Evolutionary conservation across 2,329 filamentous ascomycete species (phyloP).

Genomic region (Pseudogymnoascus sp.): DNA sequence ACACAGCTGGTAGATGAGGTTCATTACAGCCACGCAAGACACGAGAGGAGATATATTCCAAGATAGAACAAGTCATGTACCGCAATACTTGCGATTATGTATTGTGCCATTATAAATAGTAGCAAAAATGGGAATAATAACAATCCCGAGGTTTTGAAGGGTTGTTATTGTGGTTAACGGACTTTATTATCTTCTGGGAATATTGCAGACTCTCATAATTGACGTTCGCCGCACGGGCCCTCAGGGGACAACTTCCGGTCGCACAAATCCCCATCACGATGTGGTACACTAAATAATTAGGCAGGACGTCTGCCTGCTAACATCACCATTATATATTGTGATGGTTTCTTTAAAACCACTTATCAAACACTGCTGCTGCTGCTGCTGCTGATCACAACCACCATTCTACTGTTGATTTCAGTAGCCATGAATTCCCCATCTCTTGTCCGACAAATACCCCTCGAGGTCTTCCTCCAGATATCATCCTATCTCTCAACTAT

Average conservation of each 20-base stretch:
- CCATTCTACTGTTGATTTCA: neutral
- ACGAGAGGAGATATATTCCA: neutral
- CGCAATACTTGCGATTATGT: neutral
- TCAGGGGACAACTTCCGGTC: neutral
- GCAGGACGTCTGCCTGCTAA: neutral
- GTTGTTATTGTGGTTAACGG: neutral
- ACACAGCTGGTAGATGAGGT: neutral
- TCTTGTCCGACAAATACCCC: constrained; percentile 14
- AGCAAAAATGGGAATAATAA: neutral
- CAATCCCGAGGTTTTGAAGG: neutral
- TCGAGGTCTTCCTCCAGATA: constrained; percentile 47
- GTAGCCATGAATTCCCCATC: constrained; percentile 8
- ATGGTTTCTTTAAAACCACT: neutral
- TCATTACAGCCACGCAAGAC: neutral
- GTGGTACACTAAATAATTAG: neutral
- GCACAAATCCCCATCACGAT: neutral
- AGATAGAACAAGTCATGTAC: neutral
- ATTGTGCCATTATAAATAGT: neutral
- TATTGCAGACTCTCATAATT: neutral
- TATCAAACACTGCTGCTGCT: neutral
- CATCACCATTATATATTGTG: neutral
- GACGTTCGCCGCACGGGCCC: neutral
- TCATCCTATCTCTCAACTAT: constrained; percentile 44
- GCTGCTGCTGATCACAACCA: neutral
- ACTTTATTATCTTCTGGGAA: neutral